A percentile compares a stretch with the other conserved stretches of the same genome.
Conservation (phyloP, 1,139 yeast genomes). For the Eremothecium coryli region DNA sequence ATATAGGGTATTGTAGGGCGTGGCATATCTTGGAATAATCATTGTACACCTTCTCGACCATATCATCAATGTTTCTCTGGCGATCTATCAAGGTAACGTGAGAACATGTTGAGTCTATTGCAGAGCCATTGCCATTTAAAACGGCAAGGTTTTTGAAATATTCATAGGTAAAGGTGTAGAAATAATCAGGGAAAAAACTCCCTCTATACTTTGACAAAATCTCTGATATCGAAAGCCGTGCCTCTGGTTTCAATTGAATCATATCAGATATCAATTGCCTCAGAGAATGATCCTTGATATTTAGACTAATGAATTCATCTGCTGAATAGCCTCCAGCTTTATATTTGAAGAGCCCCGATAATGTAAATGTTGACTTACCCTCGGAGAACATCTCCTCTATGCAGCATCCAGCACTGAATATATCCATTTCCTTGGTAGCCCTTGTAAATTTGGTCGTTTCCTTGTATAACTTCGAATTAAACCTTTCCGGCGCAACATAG, state of each 20-base stretch:
- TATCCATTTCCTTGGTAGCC: constrained; percentile 67
- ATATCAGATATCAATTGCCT: constrained; percentile 50
- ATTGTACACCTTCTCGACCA: constrained; percentile 48
- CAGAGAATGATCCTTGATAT: constrained; percentile 42
- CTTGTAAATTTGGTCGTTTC: constrained; percentile 31
- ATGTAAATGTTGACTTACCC: constrained; percentile 76
- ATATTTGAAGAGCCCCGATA: constrained; percentile 80
- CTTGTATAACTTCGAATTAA: constrained; percentile 32
- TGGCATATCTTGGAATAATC: constrained; percentile 47
- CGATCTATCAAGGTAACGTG: constrained; percentile 25
- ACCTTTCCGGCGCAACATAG: constrained; percentile 91
- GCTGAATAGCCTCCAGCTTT: constrained; percentile 62
- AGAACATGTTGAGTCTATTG: constrained; percentile 18
- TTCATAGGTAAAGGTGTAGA: constrained; percentile 61
- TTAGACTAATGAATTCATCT: constrained; percentile 36
- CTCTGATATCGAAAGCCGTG: constrained; percentile 48
- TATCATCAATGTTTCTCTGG: constrained; percentile 44
- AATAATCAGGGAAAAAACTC: constrained; percentile 57
- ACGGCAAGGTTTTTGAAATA: constrained; percentile 43
- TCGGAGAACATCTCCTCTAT: constrained; percentile 83
- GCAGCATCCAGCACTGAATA: constrained; percentile 86
- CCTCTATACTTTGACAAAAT: constrained; percentile 44
- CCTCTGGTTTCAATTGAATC: constrained; percentile 52
- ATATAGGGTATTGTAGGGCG: constrained; percentile 37
- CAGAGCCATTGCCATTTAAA: constrained; percentile 26